Evolutionary conservation across 441 rosid genomes (phyloP).

Genomic region (Corymbia calophylla): DNA sequence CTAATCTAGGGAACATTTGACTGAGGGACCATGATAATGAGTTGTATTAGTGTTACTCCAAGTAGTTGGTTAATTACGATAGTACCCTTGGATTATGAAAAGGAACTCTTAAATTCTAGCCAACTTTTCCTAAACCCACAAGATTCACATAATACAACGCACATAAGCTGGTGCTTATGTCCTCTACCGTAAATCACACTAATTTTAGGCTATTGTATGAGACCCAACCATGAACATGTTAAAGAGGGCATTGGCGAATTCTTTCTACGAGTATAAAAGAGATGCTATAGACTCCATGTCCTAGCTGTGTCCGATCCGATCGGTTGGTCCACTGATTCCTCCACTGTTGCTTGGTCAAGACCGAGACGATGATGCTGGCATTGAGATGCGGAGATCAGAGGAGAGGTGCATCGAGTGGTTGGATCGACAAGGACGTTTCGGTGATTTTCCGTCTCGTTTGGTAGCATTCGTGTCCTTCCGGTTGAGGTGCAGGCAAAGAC

Average conservation of each 20-base stretch:
- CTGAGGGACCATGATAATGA: too few relatives aligned
- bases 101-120: too few relatives aligned
- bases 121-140: too few relatives aligned
- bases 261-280: not conserved
- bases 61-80: too few relatives aligned
- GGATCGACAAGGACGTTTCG: not conserved
- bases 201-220: not conserved
- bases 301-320: not conserved
- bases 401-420: not conserved
- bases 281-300: not conserved
- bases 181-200: too few relatives aligned
- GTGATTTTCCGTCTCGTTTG: not conserved
- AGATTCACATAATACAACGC: too few relatives aligned
- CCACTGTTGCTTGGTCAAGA: not conserved
- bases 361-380: not conserved
- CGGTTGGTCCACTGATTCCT: not conserved
- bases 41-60: too few relatives aligned
- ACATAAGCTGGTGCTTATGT: too few relatives aligned
- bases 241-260: not conserved
- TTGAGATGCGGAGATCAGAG: not conserved
- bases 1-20: not conserved
- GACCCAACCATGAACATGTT: not conserved
- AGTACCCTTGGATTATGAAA: too few relatives aligned
- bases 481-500: not conserved
- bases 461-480: too few relatives aligned